Conservation (phyloP, 1,139 yeast species). For the Suzukiozyma palmioleophila region DNA sequence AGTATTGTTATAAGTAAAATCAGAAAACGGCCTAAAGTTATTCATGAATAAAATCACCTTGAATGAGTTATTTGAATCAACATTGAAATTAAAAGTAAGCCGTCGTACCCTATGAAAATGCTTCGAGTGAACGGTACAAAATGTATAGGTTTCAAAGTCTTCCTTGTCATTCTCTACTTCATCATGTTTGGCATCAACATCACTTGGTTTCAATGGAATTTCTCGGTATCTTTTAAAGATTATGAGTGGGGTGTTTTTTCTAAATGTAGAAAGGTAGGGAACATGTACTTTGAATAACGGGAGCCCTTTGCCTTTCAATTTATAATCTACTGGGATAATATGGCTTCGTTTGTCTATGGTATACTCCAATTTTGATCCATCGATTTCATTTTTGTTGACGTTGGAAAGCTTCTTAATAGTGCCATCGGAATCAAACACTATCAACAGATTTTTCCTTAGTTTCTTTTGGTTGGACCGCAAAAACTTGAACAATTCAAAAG, state of each 20-base stretch:
- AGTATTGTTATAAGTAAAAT: slow-evolving; percentile 34
- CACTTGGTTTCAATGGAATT: slow-evolving; percentile 23
- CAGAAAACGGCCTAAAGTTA: slow-evolving; percentile 37
- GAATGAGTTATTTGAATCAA: slow-evolving; percentile 14
- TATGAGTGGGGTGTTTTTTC: slow-evolving; percentile 35
- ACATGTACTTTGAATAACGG: slow-evolving; percentile 34
- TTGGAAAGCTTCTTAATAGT: slow-evolving; percentile 15
- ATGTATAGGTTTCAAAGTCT: slow-evolving; percentile 29
- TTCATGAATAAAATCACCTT: slow-evolving; percentile 32
- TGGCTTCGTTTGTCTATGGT: slow-evolving; percentile 28
- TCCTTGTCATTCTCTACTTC: slow-evolving; percentile 11
- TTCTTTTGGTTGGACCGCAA: slow-evolving; percentile 21
- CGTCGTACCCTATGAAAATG: slow-evolving; percentile 26
- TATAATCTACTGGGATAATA: slow-evolving; percentile 30
- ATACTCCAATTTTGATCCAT: slow-evolving; percentile 4
- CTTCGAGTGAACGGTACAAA: slow-evolving; percentile 32
- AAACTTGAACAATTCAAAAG: slow-evolving; percentile 29
- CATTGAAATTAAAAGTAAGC: slow-evolving; percentile 25
- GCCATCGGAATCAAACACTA: slow-evolving; percentile 22
- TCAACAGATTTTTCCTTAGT: slow-evolving; percentile 18
- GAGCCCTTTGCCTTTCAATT: slow-evolving; percentile 30
- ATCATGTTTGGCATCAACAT: slow-evolving; percentile 5
- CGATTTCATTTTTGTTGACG: slow-evolving; percentile 8
- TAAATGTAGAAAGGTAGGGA: slow-evolving; percentile 34
- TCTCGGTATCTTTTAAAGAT: slow-evolving; percentile 31